Percentiles rank a stretch among this genome's conserved stretches.
Evolutionary conservation across 2,329 filamentous ascomycete genomes (phyloP).

Genomic region (Calonectria honghensis): DNA sequence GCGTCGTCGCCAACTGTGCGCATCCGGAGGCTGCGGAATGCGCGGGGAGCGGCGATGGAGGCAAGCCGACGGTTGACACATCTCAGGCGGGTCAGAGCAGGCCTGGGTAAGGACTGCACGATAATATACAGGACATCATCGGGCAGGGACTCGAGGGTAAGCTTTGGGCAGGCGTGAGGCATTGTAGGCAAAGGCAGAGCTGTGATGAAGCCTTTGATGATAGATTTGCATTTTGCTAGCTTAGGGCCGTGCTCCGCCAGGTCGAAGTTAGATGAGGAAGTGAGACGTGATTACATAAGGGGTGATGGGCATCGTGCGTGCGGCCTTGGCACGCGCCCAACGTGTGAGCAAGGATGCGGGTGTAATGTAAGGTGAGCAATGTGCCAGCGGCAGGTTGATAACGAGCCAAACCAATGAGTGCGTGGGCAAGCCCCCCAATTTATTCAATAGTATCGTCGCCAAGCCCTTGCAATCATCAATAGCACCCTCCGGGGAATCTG

Average conservation of each 20-base stretch:
- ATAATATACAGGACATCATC: constrained; percentile 18
- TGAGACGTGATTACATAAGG: constrained; percentile 27
- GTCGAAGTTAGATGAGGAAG: constrained; percentile 16
- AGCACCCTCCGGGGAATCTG: not conserved
- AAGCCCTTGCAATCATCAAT: not conserved
- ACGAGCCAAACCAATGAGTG: constrained; percentile 5
- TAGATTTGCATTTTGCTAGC: constrained; percentile 10
- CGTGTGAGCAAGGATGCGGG: not conserved
- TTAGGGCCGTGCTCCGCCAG: constrained; percentile 8
- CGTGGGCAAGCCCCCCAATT: not conserved
- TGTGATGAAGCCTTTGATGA: not conserved
- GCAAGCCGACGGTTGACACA: constrained; percentile 10
- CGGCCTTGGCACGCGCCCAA: constrained; percentile 20
- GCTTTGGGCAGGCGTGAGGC: constrained; percentile 2
- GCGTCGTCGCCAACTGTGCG: not conserved
- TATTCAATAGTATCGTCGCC: constrained; percentile 14
- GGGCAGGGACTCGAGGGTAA: not conserved
- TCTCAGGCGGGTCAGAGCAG: constrained; percentile 4
- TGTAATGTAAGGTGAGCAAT: not conserved
- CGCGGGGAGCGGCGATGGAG: constrained; percentile 17
- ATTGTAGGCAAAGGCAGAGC: not conserved
- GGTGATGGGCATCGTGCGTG: constrained; percentile 1
- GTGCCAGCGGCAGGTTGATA: constrained; percentile 23
- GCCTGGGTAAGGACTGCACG: not conserved
- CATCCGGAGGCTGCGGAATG: constrained; percentile 9